Evolutionary conservation across 805 yeast genomes (phyloP), one percentile per base, ranked within the genome.

Genomic region (Metschnikowia chrysomelidarum): DNA sequence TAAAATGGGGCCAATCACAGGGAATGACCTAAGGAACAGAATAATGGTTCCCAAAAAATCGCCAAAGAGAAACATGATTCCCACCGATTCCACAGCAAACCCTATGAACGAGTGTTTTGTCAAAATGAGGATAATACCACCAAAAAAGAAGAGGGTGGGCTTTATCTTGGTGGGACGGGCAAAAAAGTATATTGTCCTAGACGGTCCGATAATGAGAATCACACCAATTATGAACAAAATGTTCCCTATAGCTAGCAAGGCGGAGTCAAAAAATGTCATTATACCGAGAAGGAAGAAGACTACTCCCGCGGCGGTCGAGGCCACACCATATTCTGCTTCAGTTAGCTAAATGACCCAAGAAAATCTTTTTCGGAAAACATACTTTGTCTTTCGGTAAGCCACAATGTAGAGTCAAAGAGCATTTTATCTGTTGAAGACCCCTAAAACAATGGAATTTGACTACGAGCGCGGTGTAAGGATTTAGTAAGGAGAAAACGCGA

Each of bases 21-120:
- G 98, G 50, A 91, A 60, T 5, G 94, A 82, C 58, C 97, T 73
- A 51, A 91, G 69, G 54, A 93, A 91, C 47, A 86, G 83, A 9
- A 91, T 76, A 29, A 93, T 80, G 9, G 94, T 86, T 17, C 94
- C 87, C 53, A 91, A 85, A 60, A 93, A 89, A 61, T 93, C 98
- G 23, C 51, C 98, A 63, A 93, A 91, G 23, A 91, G 67, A 6
- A 87, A 89, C 41, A 91, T 62, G 17, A 91, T 87, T n/a, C 98
- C 98, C 44, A 89, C 66, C 32, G 82, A 76, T 59, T 91, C 98
- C 24, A 91, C 64, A 2, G 82, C 56, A 53, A 93, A 91, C 7
- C 98, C 98, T 17, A 81, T 51, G 54, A 93, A 85, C 2, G 97
- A 78, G 64, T 82, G 73, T 52, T 83, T 84, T 49, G 76, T 51